phyloP scores from a whole-genome alignment of 805 yeast species.

The Kuraishia floccosa region DNA sequence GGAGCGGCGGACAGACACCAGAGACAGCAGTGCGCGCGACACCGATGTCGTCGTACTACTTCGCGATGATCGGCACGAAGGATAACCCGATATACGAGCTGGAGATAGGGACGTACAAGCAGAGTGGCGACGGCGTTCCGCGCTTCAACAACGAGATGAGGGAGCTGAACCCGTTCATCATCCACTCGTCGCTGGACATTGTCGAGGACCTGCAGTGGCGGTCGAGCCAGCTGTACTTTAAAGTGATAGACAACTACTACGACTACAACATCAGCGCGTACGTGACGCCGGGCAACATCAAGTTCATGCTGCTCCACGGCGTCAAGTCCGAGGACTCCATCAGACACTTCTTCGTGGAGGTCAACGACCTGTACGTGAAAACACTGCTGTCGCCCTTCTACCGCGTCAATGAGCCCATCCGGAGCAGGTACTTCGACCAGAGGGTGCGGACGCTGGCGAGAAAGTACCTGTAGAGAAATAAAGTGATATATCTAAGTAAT shows the following conservation, averaged over 20 bases:
- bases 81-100: slow-evolving; percentile 84
- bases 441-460: slow-evolving; percentile 62
- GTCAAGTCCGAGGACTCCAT: slow-evolving; percentile 59
- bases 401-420: slow-evolving; percentile 60
- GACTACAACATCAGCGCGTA: slow-evolving; percentile 77
- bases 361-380: slow-evolving; percentile 82
- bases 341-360: slow-evolving; percentile 73
- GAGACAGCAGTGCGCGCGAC: not conserved
- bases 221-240: slow-evolving; percentile 51
- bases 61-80: slow-evolving; percentile 77
- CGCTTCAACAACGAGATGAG: slow-evolving; percentile 57
- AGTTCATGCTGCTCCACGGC: slow-evolving; percentile 64
- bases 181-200: slow-evolving; percentile 84
- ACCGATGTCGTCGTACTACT: slow-evolving; percentile 63
- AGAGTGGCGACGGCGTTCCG: slow-evolving; percentile 52
- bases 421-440: slow-evolving; percentile 64
- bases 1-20: too few relatives aligned
- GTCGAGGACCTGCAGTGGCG: slow-evolving; percentile 87
- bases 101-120: slow-evolving; percentile 69
- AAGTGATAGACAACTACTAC: slow-evolving; percentile 76
- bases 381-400: slow-evolving; percentile 83
- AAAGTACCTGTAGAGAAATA: slow-evolving; percentile 53
- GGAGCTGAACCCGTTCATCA: slow-evolving; percentile 79
- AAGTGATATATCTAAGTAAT: too few relatives aligned
- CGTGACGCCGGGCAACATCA: slow-evolving; percentile 80